Base-by-base conservation (phyloP, 129 eudicot species). In the Tanacetum coccineum region DNA sequence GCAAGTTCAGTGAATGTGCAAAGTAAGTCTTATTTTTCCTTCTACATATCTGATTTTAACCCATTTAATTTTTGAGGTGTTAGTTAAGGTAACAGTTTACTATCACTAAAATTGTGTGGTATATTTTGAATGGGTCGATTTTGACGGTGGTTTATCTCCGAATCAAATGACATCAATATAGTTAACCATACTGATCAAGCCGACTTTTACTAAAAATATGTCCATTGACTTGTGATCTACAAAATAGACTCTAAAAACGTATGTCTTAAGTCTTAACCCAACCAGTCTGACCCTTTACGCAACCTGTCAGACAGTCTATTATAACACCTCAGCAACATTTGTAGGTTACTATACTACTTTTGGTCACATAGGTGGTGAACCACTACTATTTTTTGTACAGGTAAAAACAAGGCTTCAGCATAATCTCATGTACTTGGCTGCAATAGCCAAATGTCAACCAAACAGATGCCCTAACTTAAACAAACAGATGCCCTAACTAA, bases 371-470 rank as follows among this genome's bases (percentile, higher is more conserved):
- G 22, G 14, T 44, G 53, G 57, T 17, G 55, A 45, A 66, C 30
- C 15, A 44, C 20, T 28, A 17, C 20, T 66, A 30, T 47, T 30
- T 55, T 55, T 20, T n/a, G 1, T 66, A 56, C 72, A 80, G 83
- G 77, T 65, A 84, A 68, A 84, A 74, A 78, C 85, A 42, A 62
- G 78, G 68, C 81, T 84, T 42, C 89, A 80, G 30, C 80, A 70
- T 9, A 84, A 84, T 47, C 84, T 84, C n/a, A 74, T 80, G 85
- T 84, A 80, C 65, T 74, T 80, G 73, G 89, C 89, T 36, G 81
- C 89, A 13, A 80, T 84, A 28, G 89, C 89, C 19, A 81, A 84
- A 45, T 74, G 70, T 59, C 89, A 84, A 64, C 85, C 89, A 13
- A 78, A 76, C 4, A 62, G n/a, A n/a, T n/a, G n/a, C n/a, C n/a